Base-by-base conservation (phyloP, 179 eudicot genomes). In the Spergularia azorica region DNA sequence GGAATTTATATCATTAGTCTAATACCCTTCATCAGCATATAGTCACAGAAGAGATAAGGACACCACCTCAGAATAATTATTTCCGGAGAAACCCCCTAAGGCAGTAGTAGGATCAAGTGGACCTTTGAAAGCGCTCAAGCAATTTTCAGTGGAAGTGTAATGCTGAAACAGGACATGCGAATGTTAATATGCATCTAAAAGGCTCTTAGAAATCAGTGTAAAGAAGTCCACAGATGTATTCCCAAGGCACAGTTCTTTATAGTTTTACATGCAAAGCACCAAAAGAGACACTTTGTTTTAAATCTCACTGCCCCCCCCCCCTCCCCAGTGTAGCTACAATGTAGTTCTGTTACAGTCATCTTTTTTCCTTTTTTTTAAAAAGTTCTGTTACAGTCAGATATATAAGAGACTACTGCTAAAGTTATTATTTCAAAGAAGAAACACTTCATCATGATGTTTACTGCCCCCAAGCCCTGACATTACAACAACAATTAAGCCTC, bases 31-130 rank as follows among this genome's bases (percentile, higher is more conserved):
- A 16, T 70, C 74, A 64, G 59, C 59, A 75, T 46, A 55, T 16
- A 67, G 65, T 43, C 16, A 64, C 52, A 48, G 72, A 46, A 58
- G 43, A 61, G 69, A 39, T 17, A 58, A 66, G 65, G 51, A 58
- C 54, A 83, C 77, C 82, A 93, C 98, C 98, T 93, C 92, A 9
- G 93, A 87, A 83, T 79, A 95, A 79, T 91, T 93, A 78, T 88
- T 93, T 46, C 97, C 97, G 13, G 89, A 80, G 83, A 88, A 93
- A 70, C 99, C 99, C 74, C 99, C 99, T 67, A 95, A 84, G 41
- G 88, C 90, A 21, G 94, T 88, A 88, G 96, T 95, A 79, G 99
- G 99, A 80, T 95, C 99, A 79, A 95, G 92, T 63, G 99, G 99
- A 46, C 84, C 99, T 90, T 93, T 88, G 81, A 95, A 95, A 66